Evolutionary conservation across 2,329 filamentous ascomycete species (phyloP), one percentile per base, ranked within the genome.

Genomic region (Scedosporium dehoogii): DNA sequence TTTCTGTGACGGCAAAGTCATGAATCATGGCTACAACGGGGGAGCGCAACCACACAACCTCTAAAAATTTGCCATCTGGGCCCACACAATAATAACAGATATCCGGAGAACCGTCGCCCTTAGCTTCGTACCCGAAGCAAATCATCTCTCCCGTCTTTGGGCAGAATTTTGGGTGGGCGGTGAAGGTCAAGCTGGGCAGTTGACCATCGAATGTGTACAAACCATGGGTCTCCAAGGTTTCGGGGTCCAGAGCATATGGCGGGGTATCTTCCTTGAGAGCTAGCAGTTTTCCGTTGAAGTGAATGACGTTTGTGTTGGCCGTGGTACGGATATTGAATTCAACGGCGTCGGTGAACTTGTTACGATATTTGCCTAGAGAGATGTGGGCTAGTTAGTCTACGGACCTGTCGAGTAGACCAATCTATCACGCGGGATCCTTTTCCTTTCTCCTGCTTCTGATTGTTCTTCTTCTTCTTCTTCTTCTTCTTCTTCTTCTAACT

Each of bases 261-360:
- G 72, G 74, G 0, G 73, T 71, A 57, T 74, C 72, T 62, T 84
- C 81, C 65, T 82, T 83, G 33, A 73, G 70, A 0, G 79, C 79
- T 1, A 81, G 71, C 16, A 82, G 67, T 6, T 77, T 72, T 1
- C 77, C 77, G 21, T 76, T 73, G 73, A 77, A 83, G 65, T 75
- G 77, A 2, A 82, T 68, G 3, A 83, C 70, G 63, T 83, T 82
- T 0, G 81, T 83, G 64, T 83, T 83, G 3, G 79, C 75, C 0
- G 75, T 76, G 18, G 65, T 72, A 16, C 57, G 57, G 27, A 44
- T 41, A 14, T 69, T 68, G 60, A 71, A 69, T 56, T 72, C 67
- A 6, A 75, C 71, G 1, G 71, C 71, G 65, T 76, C 73, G 3
- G 74, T 75, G 64, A 66, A 75, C 29, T 69, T 72, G 63, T 76